Conservation (phyloP, 2,329 filamentous ascomycete genomes). For the Aspergillus tanneri region DNA sequence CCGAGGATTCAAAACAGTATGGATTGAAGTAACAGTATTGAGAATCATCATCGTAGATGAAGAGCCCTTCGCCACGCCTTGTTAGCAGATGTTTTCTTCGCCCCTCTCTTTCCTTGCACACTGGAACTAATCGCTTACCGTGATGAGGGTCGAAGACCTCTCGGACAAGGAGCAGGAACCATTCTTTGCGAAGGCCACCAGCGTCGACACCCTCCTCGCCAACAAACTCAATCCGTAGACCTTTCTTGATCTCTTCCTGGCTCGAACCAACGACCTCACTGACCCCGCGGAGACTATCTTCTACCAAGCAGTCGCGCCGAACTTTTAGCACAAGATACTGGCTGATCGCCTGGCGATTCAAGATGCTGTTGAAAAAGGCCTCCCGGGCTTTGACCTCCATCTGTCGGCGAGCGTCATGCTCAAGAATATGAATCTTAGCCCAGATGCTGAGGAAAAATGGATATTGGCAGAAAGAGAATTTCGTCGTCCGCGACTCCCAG, state of each 20-base stretch:
- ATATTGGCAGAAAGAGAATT: slow-evolving; percentile 88
- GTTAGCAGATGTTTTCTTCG: too few species aligned
- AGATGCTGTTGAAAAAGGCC: slow-evolving; percentile 86
- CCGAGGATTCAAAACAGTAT: slow-evolving; percentile 81
- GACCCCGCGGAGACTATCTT: slow-evolving; percentile 81
- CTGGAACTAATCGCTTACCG: slow-evolving; percentile 57
- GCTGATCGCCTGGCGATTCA: slow-evolving; percentile 69
- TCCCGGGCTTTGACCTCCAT: slow-evolving; percentile 87
- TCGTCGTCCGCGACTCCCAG: slow-evolving; percentile 73
- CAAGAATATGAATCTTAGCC: slow-evolving; percentile 86
- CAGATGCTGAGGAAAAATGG: slow-evolving; percentile 89
- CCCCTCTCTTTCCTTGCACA: too few species aligned
- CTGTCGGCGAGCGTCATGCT: slow-evolving; percentile 81
- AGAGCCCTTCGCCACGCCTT: too few species aligned
- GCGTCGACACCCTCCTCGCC: slow-evolving; percentile 91
- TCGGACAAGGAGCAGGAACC: slow-evolving; percentile 83
- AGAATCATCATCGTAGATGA: slow-evolving; percentile 88
- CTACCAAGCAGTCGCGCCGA: slow-evolving; percentile 79
- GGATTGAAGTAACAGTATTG: slow-evolving; percentile 92
- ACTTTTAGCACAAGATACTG: slow-evolving; percentile 77
- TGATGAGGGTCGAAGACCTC: slow-evolving; percentile 91
- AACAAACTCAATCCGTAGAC: slow-evolving; percentile 76
- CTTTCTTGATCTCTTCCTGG: slow-evolving; percentile 86
- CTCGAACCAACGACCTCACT: slow-evolving; percentile 80
- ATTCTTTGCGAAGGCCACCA: slow-evolving; percentile 86